These are phyloP conservation scores for Ambrosiella xylebori DNA, from an alignment of 2,329 filamentous ascomycete genomes.

Conservation along the genomic window DNA sequence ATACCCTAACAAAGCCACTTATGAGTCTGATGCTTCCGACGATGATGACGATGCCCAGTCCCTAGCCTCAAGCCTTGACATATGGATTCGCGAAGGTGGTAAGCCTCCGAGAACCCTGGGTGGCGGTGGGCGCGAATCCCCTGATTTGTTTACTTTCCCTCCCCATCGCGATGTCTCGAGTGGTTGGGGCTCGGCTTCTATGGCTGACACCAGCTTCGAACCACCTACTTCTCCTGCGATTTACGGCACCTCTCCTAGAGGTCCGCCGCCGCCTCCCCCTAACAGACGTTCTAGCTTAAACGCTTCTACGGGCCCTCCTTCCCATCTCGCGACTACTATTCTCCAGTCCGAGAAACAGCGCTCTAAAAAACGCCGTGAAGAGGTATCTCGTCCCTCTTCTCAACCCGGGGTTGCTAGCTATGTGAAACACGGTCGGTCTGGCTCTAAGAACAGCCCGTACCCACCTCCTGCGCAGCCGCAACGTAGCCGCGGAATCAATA, in stretches of 20 bases:
- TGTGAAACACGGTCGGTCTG: not conserved
- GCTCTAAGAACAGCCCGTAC: constrained; percentile 11
- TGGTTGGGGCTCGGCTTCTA: constrained; percentile 31
- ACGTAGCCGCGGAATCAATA: constrained; percentile 26
- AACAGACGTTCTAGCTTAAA: constrained; percentile 36
- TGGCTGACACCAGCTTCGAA: constrained; percentile 24
- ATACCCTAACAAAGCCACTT: constrained; percentile 24
- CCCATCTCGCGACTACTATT: constrained; percentile 2
- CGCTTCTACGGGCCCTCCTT: constrained; percentile 24
- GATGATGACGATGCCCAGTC: constrained; percentile 26
- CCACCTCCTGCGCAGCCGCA: constrained; percentile 10
- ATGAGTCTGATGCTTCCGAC: constrained; percentile 23
- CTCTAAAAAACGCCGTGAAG: constrained; percentile 3
- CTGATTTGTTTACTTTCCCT: constrained; percentile 39
- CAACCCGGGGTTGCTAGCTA: constrained; percentile 6
- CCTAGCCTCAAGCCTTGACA: constrained; percentile 34
- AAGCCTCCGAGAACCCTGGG: constrained; percentile 23
- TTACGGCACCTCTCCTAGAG: constrained; percentile 17
- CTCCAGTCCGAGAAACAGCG: constrained; percentile 9
- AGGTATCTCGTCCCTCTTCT: constrained; percentile 8
- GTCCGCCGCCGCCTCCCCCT: constrained; percentile 30
- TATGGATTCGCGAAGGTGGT: constrained; percentile 39
- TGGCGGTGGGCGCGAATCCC: constrained; percentile 22
- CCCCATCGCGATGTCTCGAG: constrained; percentile 18
- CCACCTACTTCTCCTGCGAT: constrained; percentile 17